Evolutionary conservation across 2,329 filamentous ascomycete genomes (phyloP).

Genomic region (Pseudocercospora musae): DNA sequence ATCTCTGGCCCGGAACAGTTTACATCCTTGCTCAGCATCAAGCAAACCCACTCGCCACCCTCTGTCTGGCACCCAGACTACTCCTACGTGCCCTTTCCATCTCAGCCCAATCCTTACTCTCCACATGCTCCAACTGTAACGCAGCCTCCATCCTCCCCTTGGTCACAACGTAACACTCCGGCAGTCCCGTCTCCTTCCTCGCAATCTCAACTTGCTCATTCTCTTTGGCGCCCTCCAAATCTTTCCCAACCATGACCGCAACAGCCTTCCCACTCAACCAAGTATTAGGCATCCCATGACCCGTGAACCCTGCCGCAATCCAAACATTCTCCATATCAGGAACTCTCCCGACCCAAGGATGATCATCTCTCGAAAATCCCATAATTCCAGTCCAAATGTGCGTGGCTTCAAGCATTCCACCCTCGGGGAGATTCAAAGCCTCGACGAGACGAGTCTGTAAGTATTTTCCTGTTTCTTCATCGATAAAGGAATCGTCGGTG

Average conservation of each 20-base stretch:
- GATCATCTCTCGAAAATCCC: constrained; percentile 66
- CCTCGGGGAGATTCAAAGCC: constrained; percentile 35
- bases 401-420: constrained; percentile 46
- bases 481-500: constrained; percentile 58
- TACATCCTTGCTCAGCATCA: not conserved
- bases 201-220: constrained; percentile 18
- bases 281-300: constrained; percentile 73
- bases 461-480: constrained; percentile 55
- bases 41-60: constrained; percentile 3
- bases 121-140: constrained; percentile 26
- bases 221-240: constrained; percentile 21
- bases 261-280: constrained; percentile 64
- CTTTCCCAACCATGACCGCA: constrained; percentile 56
- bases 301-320: constrained; percentile 43
- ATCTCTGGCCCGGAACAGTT: too few relatives aligned
- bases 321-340: constrained; percentile 42
- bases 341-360: constrained; percentile 70
- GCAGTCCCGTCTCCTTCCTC: constrained; percentile 24
- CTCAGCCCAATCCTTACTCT: constrained; percentile 29
- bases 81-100: constrained; percentile 20
- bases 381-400: constrained; percentile 74
- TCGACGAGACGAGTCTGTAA: constrained; percentile 48
- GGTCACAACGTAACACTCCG: constrained; percentile 29
- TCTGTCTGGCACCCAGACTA: not conserved
- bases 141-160: constrained; percentile 28